phyloP scores from a whole-genome alignment of 2,329 filamentous ascomycete genomes.

The Trichoderma hamatum region DNA sequence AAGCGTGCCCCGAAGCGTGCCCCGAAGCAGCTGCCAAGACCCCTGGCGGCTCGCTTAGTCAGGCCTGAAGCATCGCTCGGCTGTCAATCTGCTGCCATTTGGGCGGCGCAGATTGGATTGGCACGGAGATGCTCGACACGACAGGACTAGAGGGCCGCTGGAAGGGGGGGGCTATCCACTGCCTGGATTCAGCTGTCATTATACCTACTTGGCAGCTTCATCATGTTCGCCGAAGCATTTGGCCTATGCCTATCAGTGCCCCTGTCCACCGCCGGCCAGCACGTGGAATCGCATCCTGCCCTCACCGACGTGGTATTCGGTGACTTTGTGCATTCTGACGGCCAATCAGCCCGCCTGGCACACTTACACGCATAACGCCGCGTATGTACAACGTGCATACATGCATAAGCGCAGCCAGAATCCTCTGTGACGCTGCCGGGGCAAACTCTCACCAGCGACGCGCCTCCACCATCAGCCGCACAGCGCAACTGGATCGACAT shows the following conservation, averaged over 20 bases:
- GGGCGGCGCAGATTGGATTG: too few relatives aligned
- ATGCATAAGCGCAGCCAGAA: constrained; percentile 5
- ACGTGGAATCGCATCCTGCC: constrained; percentile 11
- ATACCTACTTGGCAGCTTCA: too few relatives aligned
- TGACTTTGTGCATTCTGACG: constrained; percentile 16
- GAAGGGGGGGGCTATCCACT: neutral
- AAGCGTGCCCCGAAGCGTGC: too few relatives aligned
- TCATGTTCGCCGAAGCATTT: constrained; percentile 11
- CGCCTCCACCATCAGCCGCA: constrained; percentile 24
- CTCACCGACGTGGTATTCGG: constrained; percentile 23
- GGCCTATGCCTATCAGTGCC: constrained; percentile 16
- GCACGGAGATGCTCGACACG: too few relatives aligned
- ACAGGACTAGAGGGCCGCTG: too few relatives aligned
- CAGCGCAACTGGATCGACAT: constrained; percentile 16
- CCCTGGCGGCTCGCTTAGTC: constrained; percentile 14
- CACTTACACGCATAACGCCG: constrained; percentile 20
- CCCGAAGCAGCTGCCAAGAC: neutral
- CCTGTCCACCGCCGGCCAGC: constrained; percentile 1
- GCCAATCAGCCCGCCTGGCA: constrained; percentile 9
- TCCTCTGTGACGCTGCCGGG: neutral
- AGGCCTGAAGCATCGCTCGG: neutral
- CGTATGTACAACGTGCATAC: constrained; percentile 12
- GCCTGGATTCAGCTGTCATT: neutral
- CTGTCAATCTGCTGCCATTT: too few relatives aligned
- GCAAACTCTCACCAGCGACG: neutral